These are phyloP conservation scores for Plantago ovata DNA, from an alignment of 257 asterid genomes.

Conservation along the genomic window DNA sequence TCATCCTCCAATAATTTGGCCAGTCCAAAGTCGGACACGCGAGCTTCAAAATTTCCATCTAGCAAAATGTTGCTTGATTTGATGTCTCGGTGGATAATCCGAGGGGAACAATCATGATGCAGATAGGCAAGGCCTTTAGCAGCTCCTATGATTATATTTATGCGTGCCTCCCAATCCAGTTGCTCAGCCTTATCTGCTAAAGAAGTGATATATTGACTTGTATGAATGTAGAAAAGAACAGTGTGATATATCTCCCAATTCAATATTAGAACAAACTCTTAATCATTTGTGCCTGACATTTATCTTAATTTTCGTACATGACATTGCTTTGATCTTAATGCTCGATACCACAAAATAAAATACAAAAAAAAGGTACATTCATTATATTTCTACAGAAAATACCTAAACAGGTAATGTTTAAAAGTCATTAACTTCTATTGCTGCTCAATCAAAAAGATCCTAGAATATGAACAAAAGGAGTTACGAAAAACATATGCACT, in stretches of 20 bases:
- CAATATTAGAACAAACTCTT: slow-evolving; percentile 1
- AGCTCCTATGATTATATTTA: slow-evolving; percentile 84
- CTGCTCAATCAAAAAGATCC: not conserved
- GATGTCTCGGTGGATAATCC: slow-evolving; percentile 90
- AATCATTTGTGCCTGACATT: not conserved
- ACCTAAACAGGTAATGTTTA: too few relatives aligned
- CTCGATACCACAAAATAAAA: too few relatives aligned
- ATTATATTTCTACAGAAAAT: not conserved
- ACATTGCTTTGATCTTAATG: not conserved
- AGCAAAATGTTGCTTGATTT: slow-evolving; percentile 93
- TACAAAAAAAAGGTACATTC: not conserved
- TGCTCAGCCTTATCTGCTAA: slow-evolving; percentile 68
- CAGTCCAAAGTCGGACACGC: slow-evolving; percentile 92
- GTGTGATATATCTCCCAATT: too few relatives aligned
- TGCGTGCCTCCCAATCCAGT: slow-evolving; percentile 88
- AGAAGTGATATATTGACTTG: slow-evolving; percentile 6
- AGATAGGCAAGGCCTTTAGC: slow-evolving; percentile 90
- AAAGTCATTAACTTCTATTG: not conserved
- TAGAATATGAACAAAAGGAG: not conserved
- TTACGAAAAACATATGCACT: not conserved
- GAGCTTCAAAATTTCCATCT: slow-evolving; percentile 84
- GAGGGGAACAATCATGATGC: slow-evolving; percentile 96
- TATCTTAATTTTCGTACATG: not conserved
- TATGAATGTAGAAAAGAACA: slow-evolving; percentile 8
- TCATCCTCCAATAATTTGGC: slow-evolving; percentile 91